Base-by-base conservation (phyloP, 768 basidiomycete species). In the Collybiopsis confluens region DNA sequence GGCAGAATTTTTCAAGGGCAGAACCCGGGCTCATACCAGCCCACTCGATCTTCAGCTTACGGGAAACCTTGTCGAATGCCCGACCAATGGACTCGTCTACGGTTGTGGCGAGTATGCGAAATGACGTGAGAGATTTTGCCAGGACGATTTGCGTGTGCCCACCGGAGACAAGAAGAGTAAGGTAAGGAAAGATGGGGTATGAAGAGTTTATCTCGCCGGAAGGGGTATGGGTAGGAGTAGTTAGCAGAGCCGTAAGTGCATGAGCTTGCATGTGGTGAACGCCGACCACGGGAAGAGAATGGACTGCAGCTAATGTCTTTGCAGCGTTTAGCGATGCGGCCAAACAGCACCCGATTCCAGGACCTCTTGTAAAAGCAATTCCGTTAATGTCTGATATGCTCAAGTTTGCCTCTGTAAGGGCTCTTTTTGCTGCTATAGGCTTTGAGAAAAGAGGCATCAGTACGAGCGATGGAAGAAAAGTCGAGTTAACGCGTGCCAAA, bases 211-310 rank as follows among this genome's bases (percentile, higher is more conserved):
- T 4, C 37, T 48, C 23, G 30, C 52, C 67, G 26, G 37, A 18
- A 27, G 27, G 16, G 4, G 37, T 30, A 26, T 40, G 38, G 10
- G 40, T 41, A 4, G 42, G 70, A 7, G 77, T 70, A 0, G 93
- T 91, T 13, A 96, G 76, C 23, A 90, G 68, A 0, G 88, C 77
- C 0, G 91, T 95, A 0, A 95, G 73, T 0, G 95, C 90, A 63
- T 97, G 96, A 0, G 90, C 95, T 91, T 95, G 93, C 92, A 98
- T 98, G 62, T 98, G 56, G 68, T 98, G 92, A 5, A 97, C 90
- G 2, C 93, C 93, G 2, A 96, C 80, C 3, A 96, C 55, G 0
- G 93, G 94, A 61, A 92, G 90, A 38, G 78, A 75, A 11, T 82
- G 72, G 0, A 84, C 85, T 0, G 91, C 87, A 1, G 93, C 92